Percentiles rank a stretch among this genome's conserved stretches.
phyloP scores from a whole-genome alignment of 73 alveolate species.

The Tetrahymena borealis region DNA sequence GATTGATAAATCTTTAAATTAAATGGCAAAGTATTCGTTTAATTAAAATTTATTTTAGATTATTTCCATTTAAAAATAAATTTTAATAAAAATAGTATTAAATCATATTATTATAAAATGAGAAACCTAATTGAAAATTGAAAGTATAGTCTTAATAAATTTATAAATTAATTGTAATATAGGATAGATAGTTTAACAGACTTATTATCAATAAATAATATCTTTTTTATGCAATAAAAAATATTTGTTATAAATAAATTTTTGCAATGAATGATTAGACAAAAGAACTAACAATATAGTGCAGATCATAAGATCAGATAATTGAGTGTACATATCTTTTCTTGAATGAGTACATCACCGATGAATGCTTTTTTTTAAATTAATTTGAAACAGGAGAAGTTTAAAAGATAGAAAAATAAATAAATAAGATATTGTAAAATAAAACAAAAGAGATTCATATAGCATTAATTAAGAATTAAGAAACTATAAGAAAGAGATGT shows the following conservation, averaged over 20 bases:
- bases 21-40: no score
- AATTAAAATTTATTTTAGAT: no score
- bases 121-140: no score
- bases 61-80: no score
- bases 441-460: background rate
- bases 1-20: no score
- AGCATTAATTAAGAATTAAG: background rate
- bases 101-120: no score
- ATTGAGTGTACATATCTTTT: background rate
- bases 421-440: background rate
- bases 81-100: no score
- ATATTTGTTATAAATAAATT: background rate
- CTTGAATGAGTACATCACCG: background rate
- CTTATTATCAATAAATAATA: background rate
- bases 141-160: no score
- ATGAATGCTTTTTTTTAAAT: background rate
- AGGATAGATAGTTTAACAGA: background rate
- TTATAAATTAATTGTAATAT: background rate
- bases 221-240: background rate
- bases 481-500: background rate
- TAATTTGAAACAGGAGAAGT: conserved; percentile 1
- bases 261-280: background rate
- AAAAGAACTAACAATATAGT: background rate
- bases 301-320: background rate
- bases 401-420: background rate